Base-by-base conservation (phyloP, 1,284 basidiomycete genomes). In the Rhodotorula sp. region DNA sequence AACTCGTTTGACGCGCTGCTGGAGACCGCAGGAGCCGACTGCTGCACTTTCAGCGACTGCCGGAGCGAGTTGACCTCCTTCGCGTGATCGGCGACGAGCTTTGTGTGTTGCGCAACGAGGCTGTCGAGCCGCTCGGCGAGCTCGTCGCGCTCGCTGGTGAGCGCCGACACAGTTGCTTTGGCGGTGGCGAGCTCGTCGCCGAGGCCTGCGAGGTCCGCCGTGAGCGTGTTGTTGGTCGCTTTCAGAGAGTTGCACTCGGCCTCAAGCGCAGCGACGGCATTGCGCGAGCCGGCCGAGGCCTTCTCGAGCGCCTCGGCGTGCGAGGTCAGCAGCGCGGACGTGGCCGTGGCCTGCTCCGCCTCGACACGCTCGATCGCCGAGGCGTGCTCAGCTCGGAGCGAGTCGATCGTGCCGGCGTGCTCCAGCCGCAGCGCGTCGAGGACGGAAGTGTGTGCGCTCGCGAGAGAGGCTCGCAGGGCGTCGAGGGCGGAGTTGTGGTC, bases 211-310 rank as follows among this genome's bases (percentile, higher is more conserved):
- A 67, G 57, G 2, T 71, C 60, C 5, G 85, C 83, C n/a, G 81
- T 80, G 36, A 83, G 80, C 22, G 89, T n/a, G n/a, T n/a, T n/a
- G n/a, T n/a, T n/a, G n/a, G n/a, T n/a, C n/a, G n/a, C n/a, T n/a
- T n/a, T n/a, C n/a, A n/a, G n/a, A n/a, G n/a, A 86, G 76, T 91
- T 84, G 3, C 87, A 86, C n/a, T 90, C 84, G 65, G 90, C 88
- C 79, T 92, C 89, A 0, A 67, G 10, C 0, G 50, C 34, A 10
- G 60, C 48, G 25, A 21, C 21, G 8, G 32, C 32, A 6, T 34
- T 21, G 15, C 29, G 53, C 29, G 10, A 6, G 29, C 21, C 9
- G 17, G 21, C 29, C 36, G 48, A 22, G 48, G 65, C n/a, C 36
- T 27, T 32, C 56, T 58, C 56, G 37, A 58, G 56, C 27, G 39